Evolutionary conservation across 2,329 filamentous ascomycete genomes (phyloP).

Genomic region (Passalora sequoiae): DNA sequence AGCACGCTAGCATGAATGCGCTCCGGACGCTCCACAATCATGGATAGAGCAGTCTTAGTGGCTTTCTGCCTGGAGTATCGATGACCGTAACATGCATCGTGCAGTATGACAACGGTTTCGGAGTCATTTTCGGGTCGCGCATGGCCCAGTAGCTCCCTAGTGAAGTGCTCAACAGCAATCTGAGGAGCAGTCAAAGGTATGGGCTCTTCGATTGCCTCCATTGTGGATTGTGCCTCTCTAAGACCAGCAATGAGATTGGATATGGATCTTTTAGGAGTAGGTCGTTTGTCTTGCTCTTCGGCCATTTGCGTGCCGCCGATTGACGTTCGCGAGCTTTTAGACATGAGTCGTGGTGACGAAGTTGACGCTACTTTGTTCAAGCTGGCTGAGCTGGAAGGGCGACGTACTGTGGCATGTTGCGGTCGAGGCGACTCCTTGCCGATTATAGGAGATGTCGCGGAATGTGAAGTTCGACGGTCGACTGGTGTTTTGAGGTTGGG

Average conservation of each 20-base stretch:
- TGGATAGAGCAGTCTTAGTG: constrained; percentile 63
- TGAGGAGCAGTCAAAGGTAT: constrained; percentile 28
- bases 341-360: constrained; percentile 19
- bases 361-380: constrained; percentile 14
- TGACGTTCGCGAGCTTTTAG: constrained; percentile 27
- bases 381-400: constrained; percentile 29
- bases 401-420: constrained; percentile 14
- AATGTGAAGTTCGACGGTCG: constrained; percentile 16
- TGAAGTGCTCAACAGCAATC: constrained; percentile 54
- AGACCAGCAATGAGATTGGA: constrained; percentile 31
- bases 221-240: constrained; percentile 31
- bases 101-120: constrained; percentile 75
- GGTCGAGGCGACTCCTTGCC: constrained; percentile 15
- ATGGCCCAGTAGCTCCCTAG: constrained; percentile 62
- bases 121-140: constrained; percentile 43
- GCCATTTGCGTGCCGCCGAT: constrained; percentile 19
- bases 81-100: constrained; percentile 94
- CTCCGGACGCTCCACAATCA: constrained; percentile 91
- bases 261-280: constrained; percentile 33
- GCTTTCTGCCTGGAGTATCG: constrained; percentile 79
- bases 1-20: constrained; percentile 77
- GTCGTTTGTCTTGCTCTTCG: constrained; percentile 23
- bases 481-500: constrained; percentile 14
- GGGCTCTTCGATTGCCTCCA: constrained; percentile 33
- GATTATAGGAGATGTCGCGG: constrained; percentile 9